phyloP scores from a whole-genome alignment of 2,329 filamentous ascomycete genomes.

The Fusarium chuoi region DNA sequence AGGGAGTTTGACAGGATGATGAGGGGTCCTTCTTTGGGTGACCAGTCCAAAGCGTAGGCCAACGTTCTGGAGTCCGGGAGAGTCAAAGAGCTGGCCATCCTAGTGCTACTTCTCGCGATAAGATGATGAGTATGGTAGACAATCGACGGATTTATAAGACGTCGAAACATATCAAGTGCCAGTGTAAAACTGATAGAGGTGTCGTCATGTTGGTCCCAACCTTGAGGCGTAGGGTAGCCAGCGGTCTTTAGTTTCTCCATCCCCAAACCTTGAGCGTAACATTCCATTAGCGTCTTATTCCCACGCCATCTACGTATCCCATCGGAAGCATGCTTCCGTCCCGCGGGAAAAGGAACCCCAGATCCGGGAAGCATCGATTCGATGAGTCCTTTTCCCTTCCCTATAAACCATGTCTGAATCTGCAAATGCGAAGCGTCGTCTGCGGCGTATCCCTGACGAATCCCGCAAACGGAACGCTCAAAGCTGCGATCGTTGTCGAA shows the following conservation, averaged over 20 bases:
- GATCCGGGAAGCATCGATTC: constrained; percentile 29
- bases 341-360: background rate
- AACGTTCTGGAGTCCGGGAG: constrained; percentile 45
- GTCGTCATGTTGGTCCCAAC: background rate
- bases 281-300: constrained; percentile 6
- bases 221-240: background rate
- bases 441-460: constrained; percentile 49
- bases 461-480: constrained; percentile 50
- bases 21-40: constrained; percentile 42
- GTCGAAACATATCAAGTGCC: background rate
- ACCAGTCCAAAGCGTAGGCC: constrained; percentile 45
- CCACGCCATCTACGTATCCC: constrained; percentile 20
- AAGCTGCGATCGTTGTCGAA: constrained; percentile 51
- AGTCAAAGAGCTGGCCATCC: constrained; percentile 34
- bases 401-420: constrained; percentile 23
- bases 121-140: background rate
- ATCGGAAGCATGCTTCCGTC: constrained; percentile 34
- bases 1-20: constrained; percentile 55
- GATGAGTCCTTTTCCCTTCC: constrained; percentile 18
- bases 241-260: constrained; percentile 6
- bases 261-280: background rate
- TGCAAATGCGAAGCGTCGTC: constrained; percentile 42
- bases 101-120: background rate
- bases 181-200: background rate
- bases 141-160: background rate